Conservation (phyloP, 345 rosid species). For the Populus deltoides region DNA sequence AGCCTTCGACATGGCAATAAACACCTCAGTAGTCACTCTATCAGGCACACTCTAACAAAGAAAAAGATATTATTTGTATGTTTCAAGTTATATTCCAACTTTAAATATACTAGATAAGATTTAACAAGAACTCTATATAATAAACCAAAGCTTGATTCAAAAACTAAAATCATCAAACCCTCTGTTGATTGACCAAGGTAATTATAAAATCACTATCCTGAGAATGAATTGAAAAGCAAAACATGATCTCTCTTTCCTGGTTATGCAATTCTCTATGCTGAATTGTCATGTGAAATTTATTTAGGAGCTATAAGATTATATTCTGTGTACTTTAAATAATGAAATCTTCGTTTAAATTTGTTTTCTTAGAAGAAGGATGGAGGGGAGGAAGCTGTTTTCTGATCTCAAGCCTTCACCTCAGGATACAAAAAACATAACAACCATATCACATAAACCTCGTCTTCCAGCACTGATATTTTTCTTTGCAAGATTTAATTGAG, state of each 20-base stretch:
- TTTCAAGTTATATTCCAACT: neutral
- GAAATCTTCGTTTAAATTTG: neutral
- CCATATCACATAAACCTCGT: neutral
- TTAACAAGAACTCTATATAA: neutral
- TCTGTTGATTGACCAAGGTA: neutral
- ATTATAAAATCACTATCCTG: neutral
- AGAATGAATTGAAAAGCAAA: neutral
- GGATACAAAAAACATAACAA: neutral
- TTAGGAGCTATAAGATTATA: neutral
- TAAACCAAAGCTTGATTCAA: neutral
- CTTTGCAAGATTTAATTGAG: neutral
- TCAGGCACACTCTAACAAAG: conserved; percentile 74
- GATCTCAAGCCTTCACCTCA: neutral
- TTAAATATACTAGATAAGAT: neutral
- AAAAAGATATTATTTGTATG: neutral
- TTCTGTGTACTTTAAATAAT: neutral
- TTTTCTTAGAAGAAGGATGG: neutral
- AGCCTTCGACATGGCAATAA: conserved; percentile 98
- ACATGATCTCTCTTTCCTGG: neutral
- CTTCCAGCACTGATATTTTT: neutral
- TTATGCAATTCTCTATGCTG: neutral
- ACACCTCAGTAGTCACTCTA: conserved; percentile 91
- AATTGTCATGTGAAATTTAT: neutral
- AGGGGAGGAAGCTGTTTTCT: neutral
- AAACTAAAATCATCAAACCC: neutral